Base-by-base conservation (phyloP, 495 filamentous ascomycete species). In the Penicillium verhagenii region DNA sequence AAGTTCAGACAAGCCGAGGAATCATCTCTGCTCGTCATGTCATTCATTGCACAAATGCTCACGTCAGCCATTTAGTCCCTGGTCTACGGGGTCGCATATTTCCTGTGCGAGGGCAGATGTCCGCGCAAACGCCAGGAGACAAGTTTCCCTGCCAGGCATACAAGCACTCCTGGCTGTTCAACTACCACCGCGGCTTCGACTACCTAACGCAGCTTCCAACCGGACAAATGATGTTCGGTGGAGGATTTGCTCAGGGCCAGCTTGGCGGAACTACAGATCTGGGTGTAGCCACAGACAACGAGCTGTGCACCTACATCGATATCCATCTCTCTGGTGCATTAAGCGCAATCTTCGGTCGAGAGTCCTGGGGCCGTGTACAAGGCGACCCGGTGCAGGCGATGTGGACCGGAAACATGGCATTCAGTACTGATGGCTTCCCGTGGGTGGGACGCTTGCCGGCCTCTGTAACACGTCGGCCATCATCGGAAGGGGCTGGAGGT, bases 371-470 rank as follows among this genome's bases (percentile, higher is more conserved):
- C 37, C 31, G 47, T 49, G 65, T 57, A 42, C 39, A 49, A 2
- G 64, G 73, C 48, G 66, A 88, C 28, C 46, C 70, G 9, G 80
- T 88, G 0, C 77, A 76, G 31, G 74, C 76, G 54, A 79, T 89
- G 64, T 96, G 91, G 91, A 88, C 86, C 0, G 91, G 91, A 0
- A 87, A 89, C 51, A 94, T 92, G 90, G 90, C 86, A 0, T 93
- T 86, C 65, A 84, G 77, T 25, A 69, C 84, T 0, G 91, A 94
- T 62, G 72, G 79, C 0, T 68, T 81, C 19, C 87, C 91, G 0
- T 92, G 85, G 82, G 86, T 92, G 79, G 84, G 88, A 89, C 16
- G 84, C 83, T 0, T 69, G 66, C 20, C 83, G 86, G 23, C 76
- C 0, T 66, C 70, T 3, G 54, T 76, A 13, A 70, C 63, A 68